These are phyloP conservation scores for Ensete glaucum DNA, from an alignment of 176 grass and related monocot genomes.

Conservation along the genomic window DNA sequence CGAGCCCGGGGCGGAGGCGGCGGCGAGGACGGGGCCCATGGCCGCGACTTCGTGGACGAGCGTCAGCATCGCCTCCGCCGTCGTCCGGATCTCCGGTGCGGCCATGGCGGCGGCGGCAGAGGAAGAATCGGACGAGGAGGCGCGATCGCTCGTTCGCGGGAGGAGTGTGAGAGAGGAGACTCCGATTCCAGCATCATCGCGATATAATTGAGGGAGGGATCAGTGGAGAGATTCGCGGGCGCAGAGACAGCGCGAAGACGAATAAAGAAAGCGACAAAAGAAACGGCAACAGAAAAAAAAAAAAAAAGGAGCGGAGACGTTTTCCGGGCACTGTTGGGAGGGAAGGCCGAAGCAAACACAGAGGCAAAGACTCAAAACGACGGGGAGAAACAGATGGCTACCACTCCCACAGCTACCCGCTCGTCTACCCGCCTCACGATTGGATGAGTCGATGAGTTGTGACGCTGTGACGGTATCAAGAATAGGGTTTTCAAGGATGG, in stretches of 20 bases:
- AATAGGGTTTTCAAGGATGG: not conserved
- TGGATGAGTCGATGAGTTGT: not conserved
- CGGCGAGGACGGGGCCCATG: slow-evolving; percentile 5
- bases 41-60: slow-evolving; percentile 17
- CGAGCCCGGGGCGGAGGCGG: slow-evolving; percentile 31
- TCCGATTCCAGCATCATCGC: slow-evolving; percentile 41
- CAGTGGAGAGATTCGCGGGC: slow-evolving; percentile 13
- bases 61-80: slow-evolving; percentile 44
- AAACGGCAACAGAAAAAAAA: not conserved
- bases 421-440: too few relatives aligned
- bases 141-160: slow-evolving; percentile 2
- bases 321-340: not conserved
- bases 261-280: slow-evolving; percentile 4
- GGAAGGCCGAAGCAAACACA: not conserved
- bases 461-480: not conserved
- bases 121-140: not conserved
- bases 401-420: too few relatives aligned
- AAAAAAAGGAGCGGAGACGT: not conserved
- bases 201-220: slow-evolving; percentile 25
- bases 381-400: not conserved
- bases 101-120: not conserved
- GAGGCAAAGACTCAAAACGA: not conserved
- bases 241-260: not conserved
- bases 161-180: slow-evolving; percentile 15
- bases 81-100: not conserved